A percentile compares a stretch with the other conserved stretches of the same genome.
phyloP scores from a whole-genome alignment of 2,329 filamentous ascomycete species.

The Apiospora aurea region DNA sequence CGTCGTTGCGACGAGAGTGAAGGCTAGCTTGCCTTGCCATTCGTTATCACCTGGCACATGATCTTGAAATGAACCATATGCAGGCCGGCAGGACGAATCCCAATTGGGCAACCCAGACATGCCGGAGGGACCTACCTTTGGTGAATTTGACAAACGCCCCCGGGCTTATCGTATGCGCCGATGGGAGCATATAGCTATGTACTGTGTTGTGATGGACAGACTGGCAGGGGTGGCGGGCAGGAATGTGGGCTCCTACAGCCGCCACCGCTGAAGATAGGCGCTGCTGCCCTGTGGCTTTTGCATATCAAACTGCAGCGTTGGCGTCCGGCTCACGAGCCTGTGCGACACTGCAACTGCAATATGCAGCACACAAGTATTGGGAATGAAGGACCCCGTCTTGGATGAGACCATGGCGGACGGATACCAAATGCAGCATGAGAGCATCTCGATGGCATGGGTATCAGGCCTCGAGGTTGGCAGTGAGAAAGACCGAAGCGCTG shows the following conservation, averaged over 20 bases:
- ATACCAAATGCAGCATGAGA: background rate
- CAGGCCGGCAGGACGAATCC: constrained; percentile 6
- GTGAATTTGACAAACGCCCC: background rate
- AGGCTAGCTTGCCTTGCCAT: background rate
- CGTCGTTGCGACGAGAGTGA: constrained; percentile 1
- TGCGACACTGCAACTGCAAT: background rate
- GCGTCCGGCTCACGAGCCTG: background rate
- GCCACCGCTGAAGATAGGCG: constrained; percentile 9
- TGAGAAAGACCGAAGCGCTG: constrained; percentile 14
- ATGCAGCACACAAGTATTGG: background rate
- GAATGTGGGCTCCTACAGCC: background rate
- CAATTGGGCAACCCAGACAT: background rate
- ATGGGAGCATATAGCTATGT: background rate
- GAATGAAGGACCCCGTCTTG: background rate
- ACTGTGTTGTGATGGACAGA: background rate
- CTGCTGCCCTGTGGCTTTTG: background rate
- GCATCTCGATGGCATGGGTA: constrained; percentile 2
- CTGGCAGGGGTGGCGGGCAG: constrained; percentile 1
- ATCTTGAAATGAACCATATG: constrained; percentile 14
- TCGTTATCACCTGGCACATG: constrained; percentile 16
- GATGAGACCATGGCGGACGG: background rate
- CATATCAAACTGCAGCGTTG: background rate
- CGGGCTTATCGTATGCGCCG: background rate
- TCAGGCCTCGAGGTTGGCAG: constrained; percentile 9
- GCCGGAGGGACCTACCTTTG: background rate